Evolutionary conservation across 352 stramenopile species (phyloP).

Genomic region (Sclerospora graminicola): DNA sequence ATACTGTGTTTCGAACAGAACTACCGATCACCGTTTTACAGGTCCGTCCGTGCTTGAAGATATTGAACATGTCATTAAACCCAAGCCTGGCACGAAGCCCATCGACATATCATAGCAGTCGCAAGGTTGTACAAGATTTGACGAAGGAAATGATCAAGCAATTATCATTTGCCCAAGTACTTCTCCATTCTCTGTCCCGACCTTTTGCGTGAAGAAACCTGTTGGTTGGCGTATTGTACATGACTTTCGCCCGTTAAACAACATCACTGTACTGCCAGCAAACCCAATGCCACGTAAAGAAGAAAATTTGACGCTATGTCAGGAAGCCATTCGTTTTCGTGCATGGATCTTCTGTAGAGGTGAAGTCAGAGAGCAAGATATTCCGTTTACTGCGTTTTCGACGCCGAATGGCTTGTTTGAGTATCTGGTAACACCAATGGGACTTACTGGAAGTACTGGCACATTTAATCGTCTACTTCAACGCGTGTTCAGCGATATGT

Average conservation of each 20-base stretch:
- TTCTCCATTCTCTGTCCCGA: not conserved
- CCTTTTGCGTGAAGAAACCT: not conserved
- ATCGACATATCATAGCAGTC: not conserved
- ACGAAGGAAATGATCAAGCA: conserved; percentile 12
- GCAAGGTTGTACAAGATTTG: not conserved
- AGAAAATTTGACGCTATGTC: not conserved
- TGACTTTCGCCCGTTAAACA: not conserved
- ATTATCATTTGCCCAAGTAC: conserved; percentile 9
- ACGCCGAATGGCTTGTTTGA: not conserved
- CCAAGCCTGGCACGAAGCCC: not conserved
- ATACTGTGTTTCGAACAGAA: conserved; percentile 2
- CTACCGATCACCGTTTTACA: not conserved
- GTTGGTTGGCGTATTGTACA: not conserved
- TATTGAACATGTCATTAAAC: not conserved
- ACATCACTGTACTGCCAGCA: not conserved
- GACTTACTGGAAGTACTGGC: not conserved
- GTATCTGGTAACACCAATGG: not conserved
- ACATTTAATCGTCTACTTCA: conserved; percentile 1
- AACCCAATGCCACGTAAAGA: not conserved
- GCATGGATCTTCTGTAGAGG: conserved; percentile 1
- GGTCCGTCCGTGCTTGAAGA: not conserved
- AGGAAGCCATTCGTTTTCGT: not conserved
- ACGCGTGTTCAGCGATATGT: not conserved
- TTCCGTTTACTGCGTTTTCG: conserved; percentile 4
- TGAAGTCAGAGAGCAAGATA: conserved; percentile 1